phyloP scores from a whole-genome alignment of 2,329 filamentous ascomycete genomes.

The Huntiella abstrusa region DNA sequence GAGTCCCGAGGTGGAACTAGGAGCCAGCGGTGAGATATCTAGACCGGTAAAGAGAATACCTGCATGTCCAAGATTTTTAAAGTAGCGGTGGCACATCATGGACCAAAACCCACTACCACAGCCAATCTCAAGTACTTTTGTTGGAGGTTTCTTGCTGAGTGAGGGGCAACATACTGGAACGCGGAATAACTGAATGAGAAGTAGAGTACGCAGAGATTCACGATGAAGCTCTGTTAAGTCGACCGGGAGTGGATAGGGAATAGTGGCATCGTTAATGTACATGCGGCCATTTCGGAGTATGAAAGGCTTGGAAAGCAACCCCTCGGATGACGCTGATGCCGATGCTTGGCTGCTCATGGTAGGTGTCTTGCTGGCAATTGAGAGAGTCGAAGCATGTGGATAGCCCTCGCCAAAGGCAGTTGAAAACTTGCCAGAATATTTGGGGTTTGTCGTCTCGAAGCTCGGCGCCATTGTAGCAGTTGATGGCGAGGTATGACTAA shows the following conservation, averaged over 20 bases:
- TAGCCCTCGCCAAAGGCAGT: neutral
- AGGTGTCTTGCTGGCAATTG: constrained; percentile 16
- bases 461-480: too few relatives aligned
- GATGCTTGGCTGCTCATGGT: constrained; percentile 17
- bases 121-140: constrained; percentile 64
- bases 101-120: constrained; percentile 87
- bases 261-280: constrained; percentile 55
- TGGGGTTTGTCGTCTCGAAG: neutral
- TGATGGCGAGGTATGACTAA: too few relatives aligned
- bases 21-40: constrained; percentile 57
- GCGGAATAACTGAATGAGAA: constrained; percentile 66
- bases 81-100: constrained; percentile 68
- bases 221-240: constrained; percentile 76
- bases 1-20: constrained; percentile 19
- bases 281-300: constrained; percentile 59
- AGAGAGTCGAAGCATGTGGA: neutral
- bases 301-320: constrained; percentile 33
- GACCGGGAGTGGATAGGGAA: constrained; percentile 70
- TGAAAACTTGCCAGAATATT: constrained; percentile 1
- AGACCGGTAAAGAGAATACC: constrained; percentile 64
- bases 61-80: constrained; percentile 45
- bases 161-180: constrained; percentile 56
- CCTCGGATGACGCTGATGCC: constrained; percentile 25
- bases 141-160: constrained; percentile 47
- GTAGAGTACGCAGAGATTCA: constrained; percentile 65